Base-by-base conservation (phyloP, 257 asterid genomes). In the Solanum rostratum region DNA sequence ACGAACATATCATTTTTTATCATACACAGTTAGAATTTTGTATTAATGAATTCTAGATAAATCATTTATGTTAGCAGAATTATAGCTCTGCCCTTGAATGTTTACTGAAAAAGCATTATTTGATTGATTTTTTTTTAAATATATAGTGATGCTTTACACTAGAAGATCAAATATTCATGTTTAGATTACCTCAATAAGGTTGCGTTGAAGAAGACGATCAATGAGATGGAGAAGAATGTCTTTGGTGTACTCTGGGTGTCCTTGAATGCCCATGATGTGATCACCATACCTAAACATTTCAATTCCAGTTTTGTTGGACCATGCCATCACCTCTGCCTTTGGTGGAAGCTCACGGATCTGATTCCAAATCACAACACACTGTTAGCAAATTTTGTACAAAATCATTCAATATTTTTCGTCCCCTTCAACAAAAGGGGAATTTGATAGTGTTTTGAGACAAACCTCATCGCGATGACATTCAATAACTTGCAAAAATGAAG, bases 381-480 rank as follows among this genome's bases (percentile, higher is more conserved):
- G 6, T 82, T 45, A 62, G 43, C 29, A 3, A 19, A 10, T 30
- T 81, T 59, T 59, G 27, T 54, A 50, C 60, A 57, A 60, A 11
- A 70, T 37, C 45, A 29, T 66, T 15, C 74, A 66, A 10, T 24
- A 12, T 57, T 62, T 24, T 27, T 66, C 33, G 13, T 65, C 15
- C 16, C 52, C 54, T n/a, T 46, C 30, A 46, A 16, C 39, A 33
- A 70, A 1, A 71, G n/a, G 7, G 2, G 19, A 70, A 22, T 22
- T 3, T 65, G 73, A 65, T 65, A 62, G 70, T 24, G 20, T 62
- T 16, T 13, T n/a, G 16, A 20, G 39, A 70, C 80, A 39, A 74
- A 96, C 99, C 98, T 96, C 98, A 41, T 96, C 99, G 10, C 94
- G 88, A 84, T 96, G 99, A 93, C 94, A 92, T 87, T 94, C 97